Base-by-base conservation (phyloP, 352 stramenopile genomes). In the Phytophthora cryptogea region DNA sequence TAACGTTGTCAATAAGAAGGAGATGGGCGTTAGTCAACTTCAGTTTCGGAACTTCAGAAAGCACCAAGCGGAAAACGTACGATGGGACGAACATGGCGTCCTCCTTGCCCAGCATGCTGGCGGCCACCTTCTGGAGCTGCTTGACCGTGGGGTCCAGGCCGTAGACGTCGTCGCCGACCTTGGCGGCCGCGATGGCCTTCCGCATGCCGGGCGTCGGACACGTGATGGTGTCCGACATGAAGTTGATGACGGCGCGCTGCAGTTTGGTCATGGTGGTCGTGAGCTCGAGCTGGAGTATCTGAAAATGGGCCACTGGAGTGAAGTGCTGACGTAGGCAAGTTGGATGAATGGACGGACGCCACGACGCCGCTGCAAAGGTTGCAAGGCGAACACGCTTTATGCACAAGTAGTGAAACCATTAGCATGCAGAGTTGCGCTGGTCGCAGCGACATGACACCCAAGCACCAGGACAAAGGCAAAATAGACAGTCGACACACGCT, bases 151-250 rank as follows among this genome's bases (percentile, higher is more conserved):
- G 96, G 78, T 99, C 97, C 66, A 82, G 63, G 42, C 80, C 78
- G 46, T 82, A 87, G 32, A 92, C 83, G 63, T 92, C 83, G 56
- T 94, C 86, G 45, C 83, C 86, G 17, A 92, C 81, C 23, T 76
- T 58, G 23, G 94, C 91, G 13, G 70, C 57, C 0, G 88, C 75
- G 68, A 97, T 97, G 11, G 81, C 72, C 47, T 92, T 75, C 11
- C 96, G 78, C 97, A 99, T 99, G 55, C 76, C 77, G 23, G 66
- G 48, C 27, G 89, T 97, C 30, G 97, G 97, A 66, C 86, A 80
- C 14, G 97, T 99, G 17, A 99, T 90, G 33, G 97, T 99, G 78
- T 99, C 97, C 55, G 85, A 98, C 45, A 98, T 80, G 53, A 99
- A 80, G 81, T 99, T 98, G 36, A 98, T 73, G 31, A 74, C 63